Base-by-base conservation (phyloP, 768 basidiomycete genomes). In the Lentinula raphanica region DNA sequence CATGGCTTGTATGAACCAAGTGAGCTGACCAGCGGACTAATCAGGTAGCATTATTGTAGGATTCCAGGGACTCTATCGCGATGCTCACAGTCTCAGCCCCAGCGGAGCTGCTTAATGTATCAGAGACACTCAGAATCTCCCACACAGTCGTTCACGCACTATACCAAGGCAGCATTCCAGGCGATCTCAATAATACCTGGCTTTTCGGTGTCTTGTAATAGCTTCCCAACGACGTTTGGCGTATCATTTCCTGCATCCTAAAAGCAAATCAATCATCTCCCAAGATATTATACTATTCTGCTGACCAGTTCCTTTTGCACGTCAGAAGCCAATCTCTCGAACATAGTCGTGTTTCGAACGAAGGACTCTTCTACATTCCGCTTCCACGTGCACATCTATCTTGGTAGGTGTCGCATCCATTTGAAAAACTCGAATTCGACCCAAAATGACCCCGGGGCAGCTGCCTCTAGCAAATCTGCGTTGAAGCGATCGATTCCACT, bases 1-100 rank as follows among this genome's bases (percentile, higher is more conserved):
- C 72, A 77, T 73, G 15, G 72, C 72, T 7, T 74, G 63, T 35
- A 75, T 58, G 49, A 77, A 74, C 2, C 67, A 67, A n/a, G 64
- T 62, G 2, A 76, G 59, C 0, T 67, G 67, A 15, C 71, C 70
- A 73, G 64, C 71, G 72, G 57, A 75, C 73, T n/a, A 32, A 32
- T 8, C 32, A 32, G 12, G 65, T 65, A 67, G 69, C 66, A 17
- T 19, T 3, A 40, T 19, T 19, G n/a, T n/a, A n/a, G n/a, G n/a
- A n/a, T n/a, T n/a, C n/a, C n/a, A n/a, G n/a, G n/a, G n/a, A n/a
- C n/a, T n/a, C n/a, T 19, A 53, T 21, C 15, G n/a, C 21, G 17
- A 15, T 44, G 15, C 58, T 35, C 12, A 58, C 58, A 12, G 58
- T 58, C 35, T 58, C 58, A 11, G 29, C 54, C 12, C 54, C 54